Base-by-base conservation (phyloP, 2,329 filamentous ascomycete genomes). In the Paecilomyces formosus region DNA sequence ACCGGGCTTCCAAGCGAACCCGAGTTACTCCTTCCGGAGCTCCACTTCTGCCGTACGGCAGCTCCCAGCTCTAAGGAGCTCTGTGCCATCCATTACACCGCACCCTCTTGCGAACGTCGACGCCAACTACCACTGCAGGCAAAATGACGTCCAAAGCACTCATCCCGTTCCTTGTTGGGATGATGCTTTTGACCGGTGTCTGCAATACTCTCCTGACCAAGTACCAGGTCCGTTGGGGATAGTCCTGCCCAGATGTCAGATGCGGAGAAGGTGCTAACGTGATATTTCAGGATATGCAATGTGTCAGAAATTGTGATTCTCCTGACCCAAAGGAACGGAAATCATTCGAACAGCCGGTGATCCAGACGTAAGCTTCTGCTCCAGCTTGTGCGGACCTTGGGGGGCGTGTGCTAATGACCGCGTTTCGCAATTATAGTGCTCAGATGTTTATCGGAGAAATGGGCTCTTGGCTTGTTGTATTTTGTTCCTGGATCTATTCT, bases 391-490 rank as follows among this genome's bases (percentile, higher is more conserved):
- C 7, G 21, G 22, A 4, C 13, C 15, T 49, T 12, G 13, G 11
- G 13, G 13, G 11, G 13, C 33, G 31, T 45, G 13, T 22, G 33
- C 26, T 31, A 45, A 55, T 55, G 54, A 55, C 35, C 24, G 18
- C 11, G 30, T 33, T 33, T 21, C 50, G 5, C 12, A 53, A 26
- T 6, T 28, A 57, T 59, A 81, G 79, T 1, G 79, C 91, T 1
- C 94, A 97, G 74, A 99, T 99, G 94, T 99, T 99, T 73, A 83
- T 97, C 62, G 94, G 94, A 58, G 94, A 99, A 74, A 89, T 90
- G 82, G 93, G 92, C 62, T 96, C 92, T 79, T 99, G 93, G 92
- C 82, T 97, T 13, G 90, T 99, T 56, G 83, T 97, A 51, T 86
- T 88, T 22, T 68, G 83, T 55, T 86, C 89, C 70, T 80, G 83